phyloP scores from a whole-genome alignment of 805 yeast genomes.

The Hanseniaspora jakobsenii region DNA sequence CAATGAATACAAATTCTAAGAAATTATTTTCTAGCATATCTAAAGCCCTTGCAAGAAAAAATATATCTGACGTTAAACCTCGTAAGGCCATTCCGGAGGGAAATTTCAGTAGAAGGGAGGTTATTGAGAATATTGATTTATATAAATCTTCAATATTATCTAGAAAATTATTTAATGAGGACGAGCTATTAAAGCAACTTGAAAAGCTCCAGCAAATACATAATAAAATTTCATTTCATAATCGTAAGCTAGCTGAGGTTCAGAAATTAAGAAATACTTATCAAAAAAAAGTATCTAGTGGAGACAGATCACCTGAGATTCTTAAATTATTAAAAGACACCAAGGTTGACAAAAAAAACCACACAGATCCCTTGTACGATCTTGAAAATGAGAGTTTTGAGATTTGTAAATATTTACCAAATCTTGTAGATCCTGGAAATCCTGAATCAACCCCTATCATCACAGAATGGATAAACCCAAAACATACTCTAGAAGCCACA shows the following conservation, averaged over 20 bases:
- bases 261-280: constrained; percentile 25
- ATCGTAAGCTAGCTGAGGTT: constrained; percentile 22
- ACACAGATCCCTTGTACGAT: constrained; percentile 17
- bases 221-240: constrained; percentile 19
- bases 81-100: constrained; percentile 18
- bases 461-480: constrained; percentile 41
- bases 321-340: constrained; percentile 20
- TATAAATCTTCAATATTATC: constrained; percentile 22
- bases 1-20: too few relatives aligned
- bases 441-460: constrained; percentile 33
- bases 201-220: constrained; percentile 25
- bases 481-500: constrained; percentile 10
- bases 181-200: constrained; percentile 22
- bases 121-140: constrained; percentile 18
- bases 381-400: constrained; percentile 31
- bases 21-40: background rate
- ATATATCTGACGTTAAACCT: too few relatives aligned
- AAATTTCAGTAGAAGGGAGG: constrained; percentile 23
- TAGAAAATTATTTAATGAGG: constrained; percentile 24
- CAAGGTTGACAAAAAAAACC: constrained; percentile 23
- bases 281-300: constrained; percentile 24
- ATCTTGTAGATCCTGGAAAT: constrained; percentile 42
- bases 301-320: constrained; percentile 17
- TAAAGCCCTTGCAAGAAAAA: background rate
- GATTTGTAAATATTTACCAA: constrained; percentile 49